Percentiles rank a stretch among this genome's conserved stretches.
phyloP scores from a whole-genome alignment of 202 grass and related monocot species.

The Sporobolus alterniflorus region DNA sequence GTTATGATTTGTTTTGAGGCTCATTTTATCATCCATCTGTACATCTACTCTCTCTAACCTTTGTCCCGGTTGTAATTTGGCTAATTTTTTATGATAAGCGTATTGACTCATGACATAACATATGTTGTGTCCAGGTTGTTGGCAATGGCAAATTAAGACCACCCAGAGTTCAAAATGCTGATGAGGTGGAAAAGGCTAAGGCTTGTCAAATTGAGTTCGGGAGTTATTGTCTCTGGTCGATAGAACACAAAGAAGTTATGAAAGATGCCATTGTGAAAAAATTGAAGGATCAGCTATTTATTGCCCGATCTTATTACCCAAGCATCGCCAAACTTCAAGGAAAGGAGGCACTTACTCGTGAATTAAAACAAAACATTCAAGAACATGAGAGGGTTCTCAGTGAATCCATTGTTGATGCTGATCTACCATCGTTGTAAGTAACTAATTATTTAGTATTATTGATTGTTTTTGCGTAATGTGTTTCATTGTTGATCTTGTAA shows the following conservation, averaged over 20 bases:
- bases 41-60: neutral
- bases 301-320: constrained; percentile 89
- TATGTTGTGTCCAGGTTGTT: constrained; percentile 45
- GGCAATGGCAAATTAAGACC: neutral
- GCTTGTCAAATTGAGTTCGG: constrained; percentile 94
- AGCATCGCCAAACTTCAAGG: constrained; percentile 90
- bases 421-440: constrained; percentile 84
- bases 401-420: constrained; percentile 84
- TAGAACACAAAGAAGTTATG: constrained; percentile 91
- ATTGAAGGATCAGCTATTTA: constrained; percentile 93
- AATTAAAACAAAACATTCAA: constrained; percentile 96
- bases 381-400: constrained; percentile 91
- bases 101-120: constrained; percentile 22
- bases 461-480: constrained; percentile 14
- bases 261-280: constrained; percentile 75
- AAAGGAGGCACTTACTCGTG: constrained; percentile 68
- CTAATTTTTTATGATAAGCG: constrained; percentile 10
- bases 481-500: constrained; percentile 20
- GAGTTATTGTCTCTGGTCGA: constrained; percentile 95
- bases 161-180: constrained; percentile 57
- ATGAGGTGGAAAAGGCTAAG: constrained; percentile 78
- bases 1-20: constrained; percentile 4
- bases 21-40: constrained; percentile 12
- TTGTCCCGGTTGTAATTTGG: constrained; percentile 21
- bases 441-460: constrained; percentile 40